Base-by-base conservation (phyloP, 208 protist species). In the Leishmania tropica region DNA sequence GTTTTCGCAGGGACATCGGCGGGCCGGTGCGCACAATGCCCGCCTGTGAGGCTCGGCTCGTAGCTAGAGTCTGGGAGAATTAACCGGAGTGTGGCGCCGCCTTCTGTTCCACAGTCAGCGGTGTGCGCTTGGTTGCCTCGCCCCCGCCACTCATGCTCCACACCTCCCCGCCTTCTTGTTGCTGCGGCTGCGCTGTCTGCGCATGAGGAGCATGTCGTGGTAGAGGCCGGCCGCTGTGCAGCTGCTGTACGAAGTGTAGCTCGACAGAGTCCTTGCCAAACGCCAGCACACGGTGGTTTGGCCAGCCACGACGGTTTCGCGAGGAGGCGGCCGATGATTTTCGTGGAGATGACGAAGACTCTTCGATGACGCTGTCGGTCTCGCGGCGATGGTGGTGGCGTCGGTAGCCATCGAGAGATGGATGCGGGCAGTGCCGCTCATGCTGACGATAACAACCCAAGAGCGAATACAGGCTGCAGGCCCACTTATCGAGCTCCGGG, bases 401-500 rank as follows among this genome's bases (percentile, higher is more conserved):
- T 42, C 42, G 68, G 37, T 74, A 56, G 4, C 81, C 76, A 31
- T 85, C 81, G 21, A 81, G 54, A 3, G 71, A 28, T 53, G 42
- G 40, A 47, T 90, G 87, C 3, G 87, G 84, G 67, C 81, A 88
- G 84, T 90, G 84, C 2, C 87, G 75, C 81, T 90, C 83, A 0
- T 51, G 79, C 40, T 67, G 60, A 60, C 88, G 87, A n/a, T 83
- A 45, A 76, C 87, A 88, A 31, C 81, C 83, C 51, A 88, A 70
- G 8, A 81, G 37, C n/a, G 11, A 10, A 24, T 85, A 71, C 76
- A 81, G 51, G 1, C 56, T 54, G 68, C 76, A 47, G 21, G 58
- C 31, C 81, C 81, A 85, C 76, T 60, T 62, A 3, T 48, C 62
- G 0, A 78, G 2, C 42, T 71, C 76, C 54, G 45, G 65, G 60